These are phyloP conservation scores for Blastobotrys ciferrii DNA, from an alignment of 1,139 yeast species.

Conservation along the genomic window DNA sequence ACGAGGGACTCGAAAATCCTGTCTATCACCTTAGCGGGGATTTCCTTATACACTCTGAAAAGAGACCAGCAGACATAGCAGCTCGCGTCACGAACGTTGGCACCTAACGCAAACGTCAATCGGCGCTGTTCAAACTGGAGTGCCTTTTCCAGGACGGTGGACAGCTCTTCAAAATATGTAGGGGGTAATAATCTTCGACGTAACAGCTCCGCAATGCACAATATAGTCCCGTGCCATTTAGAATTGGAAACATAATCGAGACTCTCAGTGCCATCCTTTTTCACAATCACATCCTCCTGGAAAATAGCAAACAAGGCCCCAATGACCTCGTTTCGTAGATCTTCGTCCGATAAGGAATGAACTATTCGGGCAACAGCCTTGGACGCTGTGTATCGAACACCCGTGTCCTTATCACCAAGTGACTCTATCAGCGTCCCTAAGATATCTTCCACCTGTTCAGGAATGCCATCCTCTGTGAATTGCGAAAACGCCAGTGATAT, in stretches of 20 bases:
- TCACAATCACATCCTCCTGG: slow-evolving; percentile 24
- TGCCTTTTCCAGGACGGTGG: slow-evolving; percentile 39
- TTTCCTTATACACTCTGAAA: slow-evolving; percentile 44
- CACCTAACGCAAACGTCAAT: slow-evolving; percentile 54
- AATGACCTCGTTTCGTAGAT: slow-evolving; percentile 38
- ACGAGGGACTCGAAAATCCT: slow-evolving; percentile 40
- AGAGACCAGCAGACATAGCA: slow-evolving; percentile 73
- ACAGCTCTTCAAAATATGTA: slow-evolving; percentile 30
- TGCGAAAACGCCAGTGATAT: slow-evolving; percentile 30
- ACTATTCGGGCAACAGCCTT: slow-evolving; percentile 46
- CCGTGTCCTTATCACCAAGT: slow-evolving; percentile 40
- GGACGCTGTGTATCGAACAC: slow-evolving; percentile 46
- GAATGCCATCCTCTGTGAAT: slow-evolving; percentile 11
- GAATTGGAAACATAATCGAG: slow-evolving; percentile 34
- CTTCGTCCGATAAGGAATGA: slow-evolving; percentile 28
- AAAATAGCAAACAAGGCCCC: slow-evolving; percentile 34
- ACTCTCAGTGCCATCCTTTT: slow-evolving; percentile 13
- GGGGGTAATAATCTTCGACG: slow-evolving; percentile 32
- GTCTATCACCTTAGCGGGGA: slow-evolving; percentile 30
- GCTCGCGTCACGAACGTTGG: slow-evolving; percentile 77
- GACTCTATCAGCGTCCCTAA: slow-evolving; percentile 37
- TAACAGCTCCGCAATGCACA: slow-evolving; percentile 47
- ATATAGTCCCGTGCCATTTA: slow-evolving; percentile 46
- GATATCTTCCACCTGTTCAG: slow-evolving; percentile 43
- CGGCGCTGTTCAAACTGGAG: slow-evolving; percentile 54